phyloP scores from a whole-genome alignment of 73 alveolate species.

The Diophrys sp. region DNA sequence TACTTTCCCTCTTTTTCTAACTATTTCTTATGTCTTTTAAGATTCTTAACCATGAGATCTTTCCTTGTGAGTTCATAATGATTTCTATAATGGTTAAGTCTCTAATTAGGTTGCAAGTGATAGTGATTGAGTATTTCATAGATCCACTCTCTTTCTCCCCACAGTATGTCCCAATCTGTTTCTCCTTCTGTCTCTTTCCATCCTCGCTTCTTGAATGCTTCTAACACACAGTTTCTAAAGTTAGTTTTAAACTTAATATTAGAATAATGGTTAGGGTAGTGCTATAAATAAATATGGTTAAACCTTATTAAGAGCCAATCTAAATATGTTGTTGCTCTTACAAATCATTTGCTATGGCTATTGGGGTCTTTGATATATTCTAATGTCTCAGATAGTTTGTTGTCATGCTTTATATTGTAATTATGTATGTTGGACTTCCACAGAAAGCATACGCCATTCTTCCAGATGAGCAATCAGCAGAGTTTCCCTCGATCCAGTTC shows the following conservation, averaged over 20 bases:
- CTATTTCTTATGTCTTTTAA: conserved; percentile 90
- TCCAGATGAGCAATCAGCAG: neutral
- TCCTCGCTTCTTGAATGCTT: conserved; percentile 86
- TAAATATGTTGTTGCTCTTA: neutral
- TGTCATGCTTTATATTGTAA: neutral
- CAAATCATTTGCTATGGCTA: neutral
- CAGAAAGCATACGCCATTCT: neutral
- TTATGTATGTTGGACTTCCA: neutral
- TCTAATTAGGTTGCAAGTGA: conserved; percentile 89
- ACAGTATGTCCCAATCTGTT: conserved; percentile 94
- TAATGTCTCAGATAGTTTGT: neutral
- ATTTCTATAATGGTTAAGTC: conserved; percentile 96
- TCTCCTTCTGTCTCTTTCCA: conserved; percentile 93
- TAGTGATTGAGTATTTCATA: conserved; percentile 93
- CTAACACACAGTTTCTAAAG: conserved; percentile 93
- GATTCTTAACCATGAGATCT: conserved; percentile 97
- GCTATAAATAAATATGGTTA: conserved; percentile 1
- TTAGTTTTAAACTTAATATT: conserved; percentile 92
- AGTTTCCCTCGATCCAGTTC: neutral
- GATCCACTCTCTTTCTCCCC: conserved; percentile 98
- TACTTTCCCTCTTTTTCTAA: conserved; percentile 94
- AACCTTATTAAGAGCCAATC: neutral
- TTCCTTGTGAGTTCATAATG: conserved; percentile 96
- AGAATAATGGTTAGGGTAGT: conserved; percentile 30
- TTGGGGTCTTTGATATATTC: neutral